Conservation (phyloP, 371 early-diverging fungal species). For the Mortierella polycephala region DNA sequence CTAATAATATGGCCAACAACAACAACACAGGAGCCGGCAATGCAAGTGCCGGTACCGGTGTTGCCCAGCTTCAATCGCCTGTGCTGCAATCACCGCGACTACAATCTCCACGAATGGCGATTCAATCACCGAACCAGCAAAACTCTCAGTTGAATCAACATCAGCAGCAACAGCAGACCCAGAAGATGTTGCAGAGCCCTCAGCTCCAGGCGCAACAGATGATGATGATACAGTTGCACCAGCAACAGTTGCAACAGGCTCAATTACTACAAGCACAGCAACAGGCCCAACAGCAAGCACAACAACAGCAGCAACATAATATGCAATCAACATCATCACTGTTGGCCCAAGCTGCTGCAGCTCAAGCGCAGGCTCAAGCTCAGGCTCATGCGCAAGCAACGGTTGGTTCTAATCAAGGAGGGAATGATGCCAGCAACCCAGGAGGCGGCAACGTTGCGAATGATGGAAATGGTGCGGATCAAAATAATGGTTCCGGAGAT, state of each 20-base stretch:
- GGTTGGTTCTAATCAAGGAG: constrained; percentile 4
- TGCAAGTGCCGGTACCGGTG: constrained; percentile 7
- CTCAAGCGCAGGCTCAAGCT: neutral
- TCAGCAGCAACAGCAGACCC: constrained; percentile 29
- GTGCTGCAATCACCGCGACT: constrained; percentile 35
- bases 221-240: constrained; percentile 21
- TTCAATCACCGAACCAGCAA: constrained; percentile 41
- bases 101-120: constrained; percentile 40
- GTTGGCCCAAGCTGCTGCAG: constrained; percentile 24
- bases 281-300: constrained; percentile 17
- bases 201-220: constrained; percentile 4
- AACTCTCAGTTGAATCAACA: constrained; percentile 20
- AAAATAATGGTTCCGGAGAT: neutral
- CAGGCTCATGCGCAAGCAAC: neutral
- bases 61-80: constrained; percentile 34
- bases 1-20: neutral
- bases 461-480: neutral
- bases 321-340: constrained; percentile 29
- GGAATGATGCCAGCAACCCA: neutral
- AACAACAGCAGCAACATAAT: constrained; percentile 24
- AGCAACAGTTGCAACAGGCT: constrained; percentile 15
- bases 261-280: constrained; percentile 9
- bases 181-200: constrained; percentile 5
- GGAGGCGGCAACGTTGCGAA: constrained; percentile 4
- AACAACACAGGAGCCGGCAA: neutral